phyloP scores from a whole-genome alignment of 2,329 filamentous ascomycete genomes.

The Colletotrichum echinochloae region DNA sequence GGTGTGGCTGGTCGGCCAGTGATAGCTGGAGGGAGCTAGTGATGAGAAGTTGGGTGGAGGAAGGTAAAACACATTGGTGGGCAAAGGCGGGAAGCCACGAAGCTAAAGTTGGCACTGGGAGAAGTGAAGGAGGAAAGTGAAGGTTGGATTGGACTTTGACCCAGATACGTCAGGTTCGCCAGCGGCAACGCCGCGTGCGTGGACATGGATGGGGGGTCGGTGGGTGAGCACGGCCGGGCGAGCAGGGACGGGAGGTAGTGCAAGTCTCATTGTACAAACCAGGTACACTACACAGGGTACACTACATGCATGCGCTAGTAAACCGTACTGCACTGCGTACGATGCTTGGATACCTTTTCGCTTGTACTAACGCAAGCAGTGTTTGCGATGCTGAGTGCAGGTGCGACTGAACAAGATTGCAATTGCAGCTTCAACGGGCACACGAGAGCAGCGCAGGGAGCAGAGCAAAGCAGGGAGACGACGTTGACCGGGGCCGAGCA shows the following conservation, averaged over 20 bases:
- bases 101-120: conserved; percentile 24
- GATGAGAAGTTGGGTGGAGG: conserved; percentile 42
- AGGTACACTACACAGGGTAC: neutral
- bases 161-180: conserved; percentile 25
- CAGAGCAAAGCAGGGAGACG: neutral
- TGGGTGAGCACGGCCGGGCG: neutral
- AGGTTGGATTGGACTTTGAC: conserved; percentile 35
- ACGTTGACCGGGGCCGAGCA: conserved; percentile 2
- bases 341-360: too few relatives aligned
- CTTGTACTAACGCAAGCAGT: conserved; percentile 2
- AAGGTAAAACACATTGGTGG: conserved; percentile 8
- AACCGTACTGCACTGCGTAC: too few relatives aligned
- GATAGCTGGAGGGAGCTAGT: conserved; percentile 32
- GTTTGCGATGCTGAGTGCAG: neutral
- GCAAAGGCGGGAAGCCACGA: conserved; percentile 41
- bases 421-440: conserved; percentile 7
- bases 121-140: conserved; percentile 23
- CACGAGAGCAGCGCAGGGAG: neutral
- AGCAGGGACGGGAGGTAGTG: neutral
- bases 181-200: neutral
- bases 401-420: conserved; percentile 19
- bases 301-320: too few relatives aligned
- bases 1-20: conserved; percentile 37
- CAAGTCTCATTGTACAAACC: neutral
- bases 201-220: neutral